Percentiles rank a stretch among this genome's conserved stretches.
Conservation (phyloP, 1,284 basidiomycete genomes). For the Leccinum subrobustum region DNA sequence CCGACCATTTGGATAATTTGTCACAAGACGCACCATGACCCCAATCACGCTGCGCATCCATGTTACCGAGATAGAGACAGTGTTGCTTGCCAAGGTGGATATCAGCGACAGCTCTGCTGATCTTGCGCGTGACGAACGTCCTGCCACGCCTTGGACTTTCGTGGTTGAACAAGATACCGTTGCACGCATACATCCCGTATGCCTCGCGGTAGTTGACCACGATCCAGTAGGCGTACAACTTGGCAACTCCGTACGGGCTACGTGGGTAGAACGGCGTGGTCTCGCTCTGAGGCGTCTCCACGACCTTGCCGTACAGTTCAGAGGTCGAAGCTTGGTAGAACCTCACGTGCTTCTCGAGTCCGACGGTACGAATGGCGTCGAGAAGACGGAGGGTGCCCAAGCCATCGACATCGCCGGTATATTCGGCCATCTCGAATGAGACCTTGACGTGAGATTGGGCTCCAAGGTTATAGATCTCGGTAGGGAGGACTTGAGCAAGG, state of each 20-base stretch:
- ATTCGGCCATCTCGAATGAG: slow-evolving; percentile 96
- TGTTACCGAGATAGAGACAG: slow-evolving; percentile 86
- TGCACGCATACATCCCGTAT: slow-evolving; percentile 90
- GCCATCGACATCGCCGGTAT: slow-evolving; percentile 91
- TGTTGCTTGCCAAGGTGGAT: slow-evolving; percentile 83
- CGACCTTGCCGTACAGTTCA: slow-evolving; percentile 91
- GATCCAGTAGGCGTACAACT: slow-evolving; percentile 88
- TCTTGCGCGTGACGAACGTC: slow-evolving; percentile 94
- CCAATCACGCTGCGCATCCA: slow-evolving; percentile 92
- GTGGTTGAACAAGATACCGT: slow-evolving; percentile 92
- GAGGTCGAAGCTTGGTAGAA: slow-evolving; percentile 96
- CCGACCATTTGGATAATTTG: not conserved
- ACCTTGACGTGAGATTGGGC: slow-evolving; percentile 98
- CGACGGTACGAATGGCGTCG: slow-evolving; percentile 90
- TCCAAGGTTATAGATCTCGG: slow-evolving; percentile 93
- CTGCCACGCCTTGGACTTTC: slow-evolving; percentile 88
- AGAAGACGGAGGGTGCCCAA: slow-evolving; percentile 88
- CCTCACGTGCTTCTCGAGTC: slow-evolving; percentile 80
- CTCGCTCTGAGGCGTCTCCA: slow-evolving; percentile 88
- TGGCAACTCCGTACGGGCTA: slow-evolving; percentile 88
- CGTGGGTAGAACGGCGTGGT: slow-evolving; percentile 93
- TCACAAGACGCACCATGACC: slow-evolving; percentile 69
- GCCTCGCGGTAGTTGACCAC: slow-evolving; percentile 90
- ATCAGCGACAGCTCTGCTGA: slow-evolving; percentile 85
- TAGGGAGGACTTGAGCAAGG: slow-evolving; percentile 86